A percentile compares a stretch with the other conserved stretches of the same genome.
phyloP scores from a whole-genome alignment of 192 early-diverging fungal genomes.

The Entophlyctis luteolus region DNA sequence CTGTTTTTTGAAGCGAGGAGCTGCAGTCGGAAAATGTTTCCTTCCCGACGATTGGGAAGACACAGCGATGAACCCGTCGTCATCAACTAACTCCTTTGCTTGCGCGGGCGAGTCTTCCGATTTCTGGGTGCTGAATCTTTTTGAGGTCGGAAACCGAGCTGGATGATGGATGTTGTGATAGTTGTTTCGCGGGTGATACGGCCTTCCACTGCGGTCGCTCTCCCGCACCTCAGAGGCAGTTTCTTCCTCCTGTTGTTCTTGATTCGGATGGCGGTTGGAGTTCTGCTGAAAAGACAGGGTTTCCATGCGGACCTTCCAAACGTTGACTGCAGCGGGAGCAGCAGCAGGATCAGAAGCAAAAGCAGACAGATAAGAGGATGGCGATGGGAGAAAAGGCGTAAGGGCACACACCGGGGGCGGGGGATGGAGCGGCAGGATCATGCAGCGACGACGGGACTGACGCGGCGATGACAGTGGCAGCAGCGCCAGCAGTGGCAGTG shows the following conservation, averaged over 20 bases:
- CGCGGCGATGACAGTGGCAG: neutral
- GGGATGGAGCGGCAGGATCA: neutral
- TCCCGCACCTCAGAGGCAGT: neutral
- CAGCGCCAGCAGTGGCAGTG: neutral
- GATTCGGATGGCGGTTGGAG: neutral
- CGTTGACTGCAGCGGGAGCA: neutral
- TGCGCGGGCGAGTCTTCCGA: neutral
- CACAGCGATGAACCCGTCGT: constrained; percentile 8
- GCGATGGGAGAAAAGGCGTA: no score
- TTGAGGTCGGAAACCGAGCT: neutral
- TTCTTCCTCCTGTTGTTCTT: neutral
- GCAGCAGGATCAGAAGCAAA: neutral
- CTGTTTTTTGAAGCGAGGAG: neutral
- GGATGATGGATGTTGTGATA: neutral
- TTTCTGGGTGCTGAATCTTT: neutral
- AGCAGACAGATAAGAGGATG: neutral
- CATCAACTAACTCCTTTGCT: neutral
- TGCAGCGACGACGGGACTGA: neutral
- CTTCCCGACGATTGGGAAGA: no score
- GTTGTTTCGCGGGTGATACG: neutral
- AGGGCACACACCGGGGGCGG: neutral
- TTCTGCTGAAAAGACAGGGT: neutral
- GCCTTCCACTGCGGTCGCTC: neutral
- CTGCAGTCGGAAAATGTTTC: no score
- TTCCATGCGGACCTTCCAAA: constrained; percentile 2